Evolutionary conservation across 306 rosid species (phyloP).

Genomic region (Lathyrus aphaca): DNA sequence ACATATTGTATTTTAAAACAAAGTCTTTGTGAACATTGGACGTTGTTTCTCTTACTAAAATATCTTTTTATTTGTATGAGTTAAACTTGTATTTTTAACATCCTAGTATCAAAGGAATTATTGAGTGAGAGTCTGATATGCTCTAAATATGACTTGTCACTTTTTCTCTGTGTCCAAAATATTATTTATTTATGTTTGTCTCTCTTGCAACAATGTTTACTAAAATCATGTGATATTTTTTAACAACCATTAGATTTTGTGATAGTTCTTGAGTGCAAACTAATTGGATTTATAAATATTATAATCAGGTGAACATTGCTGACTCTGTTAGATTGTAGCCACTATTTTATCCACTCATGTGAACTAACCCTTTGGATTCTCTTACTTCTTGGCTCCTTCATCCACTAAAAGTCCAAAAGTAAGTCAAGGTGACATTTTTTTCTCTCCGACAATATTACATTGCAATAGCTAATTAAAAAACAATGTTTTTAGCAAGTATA

Average conservation of each 20-base stretch:
- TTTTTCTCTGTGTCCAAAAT: conserved; percentile 15
- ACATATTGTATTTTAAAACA: conserved; percentile 19
- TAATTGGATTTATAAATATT: conserved; percentile 39
- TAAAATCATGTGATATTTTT: conserved; percentile 6
- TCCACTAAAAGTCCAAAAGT: conserved; percentile 13
- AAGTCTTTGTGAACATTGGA: conserved; percentile 10
- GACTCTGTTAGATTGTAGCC: conserved; percentile 66
- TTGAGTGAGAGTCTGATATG: conserved; percentile 25
- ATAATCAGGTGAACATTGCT: conserved; percentile 70
- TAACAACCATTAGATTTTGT: not conserved
- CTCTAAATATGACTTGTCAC: conserved; percentile 22
- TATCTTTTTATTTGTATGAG: conserved; percentile 1
- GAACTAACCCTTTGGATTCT: conserved; percentile 39
- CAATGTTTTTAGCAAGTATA: conserved; percentile 36
- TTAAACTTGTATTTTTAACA: conserved; percentile 18
- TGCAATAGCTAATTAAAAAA: conserved; percentile 18
- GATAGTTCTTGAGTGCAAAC: conserved; percentile 23
- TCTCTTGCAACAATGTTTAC: conserved; percentile 13
- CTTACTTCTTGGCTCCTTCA: conserved; percentile 6
- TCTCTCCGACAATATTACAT: conserved; percentile 26
- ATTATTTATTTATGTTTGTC: not conserved
- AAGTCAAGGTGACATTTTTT: conserved; percentile 24
- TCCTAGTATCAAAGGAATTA: conserved; percentile 26
- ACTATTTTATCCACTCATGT: conserved; percentile 13
- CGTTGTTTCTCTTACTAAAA: conserved; percentile 22